Evolutionary conservation across 2,329 filamentous ascomycete species (phyloP), one percentile per base, ranked within the genome.

Genomic region (Alternaria tenuissima): DNA sequence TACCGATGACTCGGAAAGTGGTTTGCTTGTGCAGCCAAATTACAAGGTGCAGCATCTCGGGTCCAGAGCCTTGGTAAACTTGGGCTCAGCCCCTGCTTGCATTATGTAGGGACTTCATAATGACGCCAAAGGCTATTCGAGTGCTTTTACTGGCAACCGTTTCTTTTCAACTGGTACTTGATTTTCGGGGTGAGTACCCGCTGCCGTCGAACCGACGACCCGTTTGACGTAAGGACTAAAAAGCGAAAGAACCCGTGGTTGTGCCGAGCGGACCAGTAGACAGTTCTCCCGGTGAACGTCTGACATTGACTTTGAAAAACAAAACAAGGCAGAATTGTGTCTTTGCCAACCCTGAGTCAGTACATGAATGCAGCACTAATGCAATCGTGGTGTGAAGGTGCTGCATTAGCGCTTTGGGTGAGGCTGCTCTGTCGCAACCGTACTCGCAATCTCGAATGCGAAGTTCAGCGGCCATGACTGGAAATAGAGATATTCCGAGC

Each of bases 1-100:
- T 67, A 64, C 67, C 66, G 63, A 65, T 57, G 59, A 52, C 57
- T 54, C 57, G 67, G 65, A 59, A 61, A 52, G 51, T 61, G 62
- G 56, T 43, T 58, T 68, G 58, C 52, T 64, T 65, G 61, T 57
- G 56, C 38, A 52, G 62, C 64, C 62, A 61, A 47, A 57, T 48
- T 39, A 24, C 26, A 52, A 57, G 55, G 60, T 66, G 57, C 64
- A 65, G 61, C 32, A 63, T 67, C 56, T 52, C 52, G 42, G 48
- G 49, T 49, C 44, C 62, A 61, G 57, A 55, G 63, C 44, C 46
- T 52, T 63, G 41, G 41, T 47, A 32, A 42, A 46, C 30, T 51
- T 39, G 52, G 18, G 51, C 53, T 24, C 44, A 49, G 34, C 56
- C 53, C 56, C 62, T 62, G 56, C 34, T 36, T 26, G 49, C 24